Evolutionary conservation across 139 green algal species (phyloP).

Genomic region (Volvox reticuliferus): DNA sequence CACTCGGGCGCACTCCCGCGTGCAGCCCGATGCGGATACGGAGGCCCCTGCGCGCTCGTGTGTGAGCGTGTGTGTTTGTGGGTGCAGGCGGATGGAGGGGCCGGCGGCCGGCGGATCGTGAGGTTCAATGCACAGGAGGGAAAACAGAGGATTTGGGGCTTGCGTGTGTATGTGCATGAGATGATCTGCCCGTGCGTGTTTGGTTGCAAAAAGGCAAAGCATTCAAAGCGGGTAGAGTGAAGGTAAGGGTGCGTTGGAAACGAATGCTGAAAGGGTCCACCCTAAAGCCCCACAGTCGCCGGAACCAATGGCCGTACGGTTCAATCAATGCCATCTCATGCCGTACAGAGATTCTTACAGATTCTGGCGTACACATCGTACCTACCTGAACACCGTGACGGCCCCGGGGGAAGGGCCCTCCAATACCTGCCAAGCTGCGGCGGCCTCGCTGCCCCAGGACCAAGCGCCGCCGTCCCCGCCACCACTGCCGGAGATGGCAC

Average conservation of each 20-base stretch:
- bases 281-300: no score
- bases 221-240: no score
- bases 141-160: not conserved
- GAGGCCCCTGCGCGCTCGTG: conserved; percentile 11
- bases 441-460: not conserved
- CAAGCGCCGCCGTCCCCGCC: not conserved
- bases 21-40: conserved; percentile 19
- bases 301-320: no score
- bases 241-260: no score
- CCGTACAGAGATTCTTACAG: no score
- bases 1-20: not conserved
- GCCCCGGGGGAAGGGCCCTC: not conserved
- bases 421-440: not conserved
- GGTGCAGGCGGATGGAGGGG: not conserved
- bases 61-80: not conserved
- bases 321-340: no score
- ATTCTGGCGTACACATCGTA: no score
- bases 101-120: not conserved
- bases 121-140: not conserved
- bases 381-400: conserved; percentile 26
- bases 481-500: not conserved
- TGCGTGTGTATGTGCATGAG: not conserved
- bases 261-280: no score
- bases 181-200: not conserved
- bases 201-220: no score